Base-by-base conservation (phyloP, 345 rosid species). In the Mercurialis annua region DNA sequence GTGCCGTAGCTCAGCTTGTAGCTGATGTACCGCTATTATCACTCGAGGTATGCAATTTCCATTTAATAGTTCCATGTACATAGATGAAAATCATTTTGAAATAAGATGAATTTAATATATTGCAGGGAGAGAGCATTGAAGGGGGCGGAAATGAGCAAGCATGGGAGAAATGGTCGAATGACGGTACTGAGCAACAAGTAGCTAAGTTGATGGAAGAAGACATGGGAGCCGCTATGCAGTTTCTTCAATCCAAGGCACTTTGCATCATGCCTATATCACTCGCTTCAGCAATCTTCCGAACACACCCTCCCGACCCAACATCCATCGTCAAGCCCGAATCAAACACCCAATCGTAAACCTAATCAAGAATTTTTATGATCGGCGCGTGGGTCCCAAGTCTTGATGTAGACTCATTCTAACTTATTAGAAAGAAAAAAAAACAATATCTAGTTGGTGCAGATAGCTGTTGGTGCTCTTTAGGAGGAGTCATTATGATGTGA, bases 121-220 rank as follows among this genome's bases (percentile, higher is more conserved):
- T 26, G 14, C 27, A 86, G 91, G 90, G 85, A 21, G 88, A 79
- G 46, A 76, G 81, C 64, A 34, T 62, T 10, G 86, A 81, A 66
- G 87, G 84, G 17, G 85, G 82, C 65, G 68, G 57, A 67, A 76
- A 62, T 62, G 78, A 73, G 51, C 80, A 80, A 1, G 84, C 85
- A 0, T 83, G 96, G 96, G 90, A 85, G 77, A 84, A 77, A 55
- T 89, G 96, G 96, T 83, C 89, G 42, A 79, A 72, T 11, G 90
- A 86, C 40, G 92, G 87, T 26, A 89, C 90, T 0, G 96, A 89
- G 62, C 81, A 82, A 70, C 81, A 82, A 64, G 90, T 86, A 20
- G 92, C 92, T 12, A 85, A 82, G 80, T 80, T 89, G 60, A 89
- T 89, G 92, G 96, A 86, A 82, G 92, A 86, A 80, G 89, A 89